These are phyloP conservation scores for Kodamaea plutei DNA, from an alignment of 1,139 yeast genomes.

Conservation along the genomic window DNA sequence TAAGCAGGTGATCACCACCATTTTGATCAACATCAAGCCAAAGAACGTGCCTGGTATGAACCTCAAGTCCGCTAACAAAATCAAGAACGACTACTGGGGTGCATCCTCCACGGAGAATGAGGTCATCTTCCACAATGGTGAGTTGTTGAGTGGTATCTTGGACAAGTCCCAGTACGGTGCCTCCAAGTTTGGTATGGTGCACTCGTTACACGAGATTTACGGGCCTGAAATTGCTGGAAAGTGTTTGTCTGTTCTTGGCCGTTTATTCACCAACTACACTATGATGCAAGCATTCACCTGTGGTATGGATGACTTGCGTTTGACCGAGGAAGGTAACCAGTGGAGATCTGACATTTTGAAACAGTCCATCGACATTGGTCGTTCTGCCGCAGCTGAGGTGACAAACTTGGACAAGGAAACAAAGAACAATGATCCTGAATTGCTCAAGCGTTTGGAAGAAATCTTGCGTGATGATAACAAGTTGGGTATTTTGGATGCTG, in stretches of 20 bases:
- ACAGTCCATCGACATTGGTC: slow-evolving; percentile 77
- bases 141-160: slow-evolving; percentile 82
- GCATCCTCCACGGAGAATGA: slow-evolving; percentile 75
- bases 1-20: slow-evolving; percentile 92
- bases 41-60: slow-evolving; percentile 86
- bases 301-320: slow-evolving; percentile 98
- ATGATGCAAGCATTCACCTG: slow-evolving; percentile 94
- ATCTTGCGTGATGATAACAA: slow-evolving; percentile 91
- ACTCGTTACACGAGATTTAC: slow-evolving; percentile 91
- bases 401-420: slow-evolving; percentile 66
- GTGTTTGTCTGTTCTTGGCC: slow-evolving; percentile 83
- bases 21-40: slow-evolving; percentile 82
- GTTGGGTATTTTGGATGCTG: slow-evolving; percentile 92
- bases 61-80: slow-evolving; percentile 75
- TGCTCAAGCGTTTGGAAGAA: slow-evolving; percentile 85
- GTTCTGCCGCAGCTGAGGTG: slow-evolving; percentile 91
- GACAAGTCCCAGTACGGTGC: slow-evolving; percentile 99
- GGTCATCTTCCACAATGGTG: slow-evolving; percentile 84
- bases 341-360: slow-evolving; percentile 83
- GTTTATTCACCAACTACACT: slow-evolving; percentile 90
- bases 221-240: slow-evolving; percentile 91
- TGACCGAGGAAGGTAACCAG: slow-evolving; percentile 84
- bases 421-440: slow-evolving; percentile 61
- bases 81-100: slow-evolving; percentile 96
- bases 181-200: slow-evolving; percentile 93